These are phyloP conservation scores for Clathrus columnatus DNA, from an alignment of 768 basidiomycete species.

Conservation along the genomic window DNA sequence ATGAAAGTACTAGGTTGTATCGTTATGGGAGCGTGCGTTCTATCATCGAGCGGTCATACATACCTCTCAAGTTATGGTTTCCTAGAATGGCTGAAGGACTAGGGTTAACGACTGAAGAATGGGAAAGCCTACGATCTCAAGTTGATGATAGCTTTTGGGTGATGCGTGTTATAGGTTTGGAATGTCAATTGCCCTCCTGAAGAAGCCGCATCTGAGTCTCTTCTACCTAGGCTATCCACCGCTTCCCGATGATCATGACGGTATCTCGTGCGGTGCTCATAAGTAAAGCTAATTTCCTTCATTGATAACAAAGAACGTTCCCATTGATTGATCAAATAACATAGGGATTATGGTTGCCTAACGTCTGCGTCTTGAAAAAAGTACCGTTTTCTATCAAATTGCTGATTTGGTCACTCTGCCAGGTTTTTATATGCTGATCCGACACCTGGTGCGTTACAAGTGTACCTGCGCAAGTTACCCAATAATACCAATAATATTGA, in stretches of 20 bases:
- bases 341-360: constrained; percentile 83
- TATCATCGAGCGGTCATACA: neutral
- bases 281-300: constrained; percentile 38
- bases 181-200: constrained; percentile 2
- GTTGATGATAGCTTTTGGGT: constrained; percentile 88
- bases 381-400: neutral
- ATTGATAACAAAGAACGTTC: neutral
- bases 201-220: neutral
- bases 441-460: constrained; percentile 73
- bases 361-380: constrained; percentile 41
- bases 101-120: constrained; percentile 63
- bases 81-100: constrained; percentile 74
- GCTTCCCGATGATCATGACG: constrained; percentile 67
- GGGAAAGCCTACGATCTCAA: constrained; percentile 53
- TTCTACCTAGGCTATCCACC: constrained; percentile 70
- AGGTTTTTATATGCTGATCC: constrained; percentile 86
- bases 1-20: constrained; percentile 77
- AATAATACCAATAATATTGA: constrained; percentile 15
- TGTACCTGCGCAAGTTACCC: constrained; percentile 47
- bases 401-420: neutral
- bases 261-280: constrained; percentile 86
- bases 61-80: neutral
- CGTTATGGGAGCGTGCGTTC: constrained; percentile 78
- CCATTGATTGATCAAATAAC: neutral
- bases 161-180: constrained; percentile 70